Percentiles rank a stretch among this genome's conserved stretches.
phyloP scores from a whole-genome alignment of 2,329 filamentous ascomycete species.

The Zymoseptoria brevis region DNA sequence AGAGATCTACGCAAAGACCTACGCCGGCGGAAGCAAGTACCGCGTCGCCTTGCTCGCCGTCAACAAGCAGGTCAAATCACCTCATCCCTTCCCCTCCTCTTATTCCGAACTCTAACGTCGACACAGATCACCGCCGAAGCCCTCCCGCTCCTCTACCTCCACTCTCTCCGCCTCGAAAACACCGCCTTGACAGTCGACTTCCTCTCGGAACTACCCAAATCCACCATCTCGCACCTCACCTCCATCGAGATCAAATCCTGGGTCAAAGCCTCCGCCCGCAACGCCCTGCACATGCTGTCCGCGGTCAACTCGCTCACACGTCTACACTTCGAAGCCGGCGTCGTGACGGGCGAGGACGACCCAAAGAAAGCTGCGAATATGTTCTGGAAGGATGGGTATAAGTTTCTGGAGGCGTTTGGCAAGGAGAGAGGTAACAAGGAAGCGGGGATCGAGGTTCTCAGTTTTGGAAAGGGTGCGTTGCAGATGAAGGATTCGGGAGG shows the following conservation, averaged over 20 bases:
- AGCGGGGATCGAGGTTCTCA: conserved; percentile 23
- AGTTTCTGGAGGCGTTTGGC: conserved; percentile 23
- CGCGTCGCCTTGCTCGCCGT: conserved; percentile 27
- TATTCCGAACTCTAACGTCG: background rate
- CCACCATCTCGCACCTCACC: conserved; percentile 17
- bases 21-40: conserved; percentile 24
- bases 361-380: conserved; percentile 28
- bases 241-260: conserved; percentile 25
- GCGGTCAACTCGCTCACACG: conserved; percentile 21
- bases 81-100: background rate
- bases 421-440: conserved; percentile 17
- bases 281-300: conserved; percentile 28
- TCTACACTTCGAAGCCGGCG: conserved; percentile 25
- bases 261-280: conserved; percentile 24
- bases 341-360: conserved; percentile 21
- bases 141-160: conserved; percentile 26
- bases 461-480: conserved; percentile 24
- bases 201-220: conserved; percentile 20
- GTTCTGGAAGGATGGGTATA: conserved; percentile 29
- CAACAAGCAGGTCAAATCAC: conserved; percentile 25
- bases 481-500: conserved; percentile 24
- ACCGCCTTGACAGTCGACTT: conserved; percentile 28
- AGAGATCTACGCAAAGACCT: conserved; percentile 27
- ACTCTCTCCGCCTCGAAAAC: conserved; percentile 26
- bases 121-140: conserved; percentile 25